Evolutionary conservation across 2,329 filamentous ascomycete species (phyloP).

Genomic region (Aspergillus ochraceoroseus): DNA sequence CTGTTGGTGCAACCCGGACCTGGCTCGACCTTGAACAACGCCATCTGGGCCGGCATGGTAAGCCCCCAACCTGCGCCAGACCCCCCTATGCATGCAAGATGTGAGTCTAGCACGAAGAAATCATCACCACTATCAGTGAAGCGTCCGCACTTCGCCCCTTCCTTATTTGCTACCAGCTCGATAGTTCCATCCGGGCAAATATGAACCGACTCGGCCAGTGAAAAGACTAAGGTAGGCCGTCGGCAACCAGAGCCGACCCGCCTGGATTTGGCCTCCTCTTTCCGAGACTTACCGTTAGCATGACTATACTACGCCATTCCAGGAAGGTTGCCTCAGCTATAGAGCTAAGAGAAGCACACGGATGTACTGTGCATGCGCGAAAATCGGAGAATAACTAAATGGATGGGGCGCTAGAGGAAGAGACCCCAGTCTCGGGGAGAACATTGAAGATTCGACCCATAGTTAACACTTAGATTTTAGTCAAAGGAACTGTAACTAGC

Average conservation of each 20-base stretch:
- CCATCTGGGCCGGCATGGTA: conserved; percentile 1
- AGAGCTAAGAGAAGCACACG: no score
- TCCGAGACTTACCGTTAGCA: no score
- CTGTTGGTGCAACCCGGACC: neutral
- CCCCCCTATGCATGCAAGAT: conserved; percentile 7
- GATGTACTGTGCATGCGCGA: no score
- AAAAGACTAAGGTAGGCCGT: neutral
- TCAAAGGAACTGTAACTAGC: no score
- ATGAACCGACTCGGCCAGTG: conserved; percentile 7
- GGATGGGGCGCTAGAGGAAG: no score
- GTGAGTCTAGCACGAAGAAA: conserved; percentile 1
- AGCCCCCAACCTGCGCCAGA: neutral
- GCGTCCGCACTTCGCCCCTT: neutral
- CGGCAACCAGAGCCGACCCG: conserved; percentile 5
- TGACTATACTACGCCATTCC: no score
- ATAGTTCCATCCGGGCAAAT: neutral
- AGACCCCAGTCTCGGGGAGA: no score
- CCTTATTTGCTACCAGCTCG: conserved; percentile 1
- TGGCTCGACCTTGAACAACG: conserved; percentile 1
- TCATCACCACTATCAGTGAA: neutral
- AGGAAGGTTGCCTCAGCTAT: no score
- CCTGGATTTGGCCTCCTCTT: no score
- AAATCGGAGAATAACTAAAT: no score
- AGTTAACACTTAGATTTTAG: no score
- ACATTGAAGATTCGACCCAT: no score